Evolutionary conservation across 495 filamentous ascomycete genomes (phyloP).

Genomic region (Podospora conica): DNA sequence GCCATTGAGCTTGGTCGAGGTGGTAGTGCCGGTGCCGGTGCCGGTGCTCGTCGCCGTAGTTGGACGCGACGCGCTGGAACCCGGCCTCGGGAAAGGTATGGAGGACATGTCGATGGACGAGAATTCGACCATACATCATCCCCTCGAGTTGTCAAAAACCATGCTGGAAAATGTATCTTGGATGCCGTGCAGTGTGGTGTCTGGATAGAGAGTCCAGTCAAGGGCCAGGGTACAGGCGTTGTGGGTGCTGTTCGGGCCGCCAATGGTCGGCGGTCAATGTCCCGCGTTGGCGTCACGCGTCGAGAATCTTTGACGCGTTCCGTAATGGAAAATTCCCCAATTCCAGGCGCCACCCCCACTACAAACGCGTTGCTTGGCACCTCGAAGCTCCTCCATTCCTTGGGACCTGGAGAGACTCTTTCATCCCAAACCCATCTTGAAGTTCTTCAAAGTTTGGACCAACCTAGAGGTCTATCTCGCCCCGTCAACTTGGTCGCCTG

Average conservation of each 20-base stretch:
- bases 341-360: conserved; percentile 1
- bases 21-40: conserved; percentile 9
- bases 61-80: conserved; percentile 36
- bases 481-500: too few relatives aligned
- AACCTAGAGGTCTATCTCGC: too few relatives aligned
- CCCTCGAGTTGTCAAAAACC: neutral
- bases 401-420: too few relatives aligned
- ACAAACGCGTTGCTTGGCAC: too few relatives aligned
- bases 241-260: neutral
- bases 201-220: neutral
- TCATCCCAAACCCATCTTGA: neutral
- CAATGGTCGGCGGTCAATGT: neutral
- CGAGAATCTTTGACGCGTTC: conserved; percentile 1
- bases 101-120: conserved; percentile 31
- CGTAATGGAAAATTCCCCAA: neutral
- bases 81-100: conserved; percentile 14
- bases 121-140: conserved; percentile 18
- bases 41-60: conserved; percentile 26
- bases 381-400: too few relatives aligned
- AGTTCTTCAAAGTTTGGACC: neutral
- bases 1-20: conserved; percentile 1
- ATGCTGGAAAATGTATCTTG: neutral
- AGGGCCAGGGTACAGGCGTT: neutral
- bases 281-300: conserved; percentile 12
- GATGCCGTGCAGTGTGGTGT: neutral